Base-by-base conservation (phyloP, 495 filamentous ascomycete genomes). In the Darksidea phi region DNA sequence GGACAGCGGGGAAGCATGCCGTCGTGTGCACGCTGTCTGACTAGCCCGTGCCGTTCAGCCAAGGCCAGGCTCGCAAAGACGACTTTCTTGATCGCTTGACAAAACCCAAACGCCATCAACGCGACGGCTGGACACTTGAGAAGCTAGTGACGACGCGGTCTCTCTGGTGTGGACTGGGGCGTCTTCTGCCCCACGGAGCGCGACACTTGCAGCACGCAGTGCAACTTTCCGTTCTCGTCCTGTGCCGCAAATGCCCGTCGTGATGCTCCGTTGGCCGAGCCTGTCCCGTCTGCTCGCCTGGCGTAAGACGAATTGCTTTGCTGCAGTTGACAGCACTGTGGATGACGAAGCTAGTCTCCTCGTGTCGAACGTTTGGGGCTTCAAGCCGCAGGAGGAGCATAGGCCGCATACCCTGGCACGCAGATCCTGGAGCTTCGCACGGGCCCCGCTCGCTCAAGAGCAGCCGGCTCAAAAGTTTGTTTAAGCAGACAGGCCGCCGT, bases 301-400 rank as follows among this genome's bases (percentile, higher is more conserved):
- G 37, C 36, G 43, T 26, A 43, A 11, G 38, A 32, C 8, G 34
- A 1, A n/a, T 21, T 36, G 26, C 23, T 4, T 11, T 13, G 45
- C 45, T 13, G 24, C 59, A 25, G 43, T 59, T 59, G 57, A 43
- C 47, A 52, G n/a, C n/a, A 6, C 15, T 12, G 37, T 20, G 8
- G 60, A 62, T 57, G 50, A 56, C 46, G 51, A 62, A 50, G 52
- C 51, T 48, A 54, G 11, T 34, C 50, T 12, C 24, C 43, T 34
- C 59, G 45, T 49, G 50, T 57, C 54, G 60, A 63, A 63, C 54
- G 48, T 63, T 50, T 63, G 52, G 48, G 38, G 53, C 60, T 57
- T 51, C 54, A 63, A 56, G 59, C 49, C 49, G 42, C 58, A 54
- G 37, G 23, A 12, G 37, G 52, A 57, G 60, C 60, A 63, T 45